Evolutionary conservation across 2,329 filamentous ascomycete species (phyloP).

Genomic region (Stagonosporopsis vannaccii): DNA sequence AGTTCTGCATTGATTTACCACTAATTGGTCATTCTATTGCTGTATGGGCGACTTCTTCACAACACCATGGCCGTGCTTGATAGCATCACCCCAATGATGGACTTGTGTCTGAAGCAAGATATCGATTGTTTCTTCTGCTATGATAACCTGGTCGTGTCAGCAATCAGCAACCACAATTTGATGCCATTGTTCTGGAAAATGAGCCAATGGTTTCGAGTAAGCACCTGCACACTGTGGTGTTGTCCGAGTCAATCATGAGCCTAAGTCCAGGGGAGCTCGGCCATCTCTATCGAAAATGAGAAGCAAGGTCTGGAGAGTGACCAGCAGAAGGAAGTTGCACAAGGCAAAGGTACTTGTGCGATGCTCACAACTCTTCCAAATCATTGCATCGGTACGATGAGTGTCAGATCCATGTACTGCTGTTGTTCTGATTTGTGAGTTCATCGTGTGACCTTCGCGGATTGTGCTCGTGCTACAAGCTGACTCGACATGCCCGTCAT

Average conservation of each 20-base stretch:
- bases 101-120: background rate
- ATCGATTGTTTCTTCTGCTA: background rate
- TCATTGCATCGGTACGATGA: background rate
- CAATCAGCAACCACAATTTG: background rate
- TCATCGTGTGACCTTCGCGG: background rate
- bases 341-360: background rate
- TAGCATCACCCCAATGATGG: background rate
- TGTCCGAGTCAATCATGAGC: background rate
- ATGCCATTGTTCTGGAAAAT: background rate
- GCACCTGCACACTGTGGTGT: background rate
- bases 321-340: background rate
- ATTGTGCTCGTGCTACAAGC: slow-evolving; percentile 11
- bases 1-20: background rate
- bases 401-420: slow-evolving; percentile 7
- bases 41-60: background rate
- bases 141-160: background rate
- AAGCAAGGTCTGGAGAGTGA: background rate
- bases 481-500: background rate
- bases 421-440: background rate
- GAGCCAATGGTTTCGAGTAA: background rate
- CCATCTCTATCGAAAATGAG: background rate
- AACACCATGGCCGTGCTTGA: background rate
- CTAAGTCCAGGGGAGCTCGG: background rate
- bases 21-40: background rate
- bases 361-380: slow-evolving; percentile 4